A percentile compares a stretch with the other conserved stretches of the same genome.
phyloP scores from a whole-genome alignment of 2,329 filamentous ascomycete genomes.

The Colletotrichum eremochloae region DNA sequence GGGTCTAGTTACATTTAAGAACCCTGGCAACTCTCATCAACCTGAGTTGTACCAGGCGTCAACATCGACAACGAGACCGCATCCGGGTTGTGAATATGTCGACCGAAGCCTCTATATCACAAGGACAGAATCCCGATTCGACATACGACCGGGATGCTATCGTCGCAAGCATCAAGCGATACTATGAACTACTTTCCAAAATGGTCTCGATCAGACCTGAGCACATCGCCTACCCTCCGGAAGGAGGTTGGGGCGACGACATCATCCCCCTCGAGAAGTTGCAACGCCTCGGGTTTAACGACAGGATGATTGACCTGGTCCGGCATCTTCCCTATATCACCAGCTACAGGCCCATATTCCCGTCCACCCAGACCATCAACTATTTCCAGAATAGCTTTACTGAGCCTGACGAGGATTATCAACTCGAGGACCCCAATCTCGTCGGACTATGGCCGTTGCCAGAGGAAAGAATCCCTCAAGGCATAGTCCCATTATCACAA shows the following conservation, averaged over 20 bases:
- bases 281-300: too few species aligned
- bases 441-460: conserved; percentile 3
- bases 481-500: not conserved
- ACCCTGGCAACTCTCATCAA: not conserved
- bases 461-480: conserved; percentile 8
- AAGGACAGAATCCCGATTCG: not conserved
- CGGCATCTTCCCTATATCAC: not conserved
- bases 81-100: not conserved
- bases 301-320: too few species aligned
- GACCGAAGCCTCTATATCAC: not conserved
- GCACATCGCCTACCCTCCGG: not conserved
- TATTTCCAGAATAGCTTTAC: not conserved
- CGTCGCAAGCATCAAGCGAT: conserved; percentile 10
- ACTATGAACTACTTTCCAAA: conserved; percentile 13
- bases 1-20: not conserved
- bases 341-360: not conserved
- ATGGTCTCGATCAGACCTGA: conserved; percentile 17
- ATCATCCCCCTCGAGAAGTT: not conserved
- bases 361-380: not conserved
- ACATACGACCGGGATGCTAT: conserved; percentile 17
- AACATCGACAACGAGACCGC: not conserved
- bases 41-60: not conserved
- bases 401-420: not conserved
- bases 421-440: not conserved
- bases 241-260: conserved; percentile 20